Percentiles rank a stretch among this genome's conserved stretches.
Evolutionary conservation across 257 asterid genomes (phyloP).

Genomic region (Nicotiana tomentosiformis): DNA sequence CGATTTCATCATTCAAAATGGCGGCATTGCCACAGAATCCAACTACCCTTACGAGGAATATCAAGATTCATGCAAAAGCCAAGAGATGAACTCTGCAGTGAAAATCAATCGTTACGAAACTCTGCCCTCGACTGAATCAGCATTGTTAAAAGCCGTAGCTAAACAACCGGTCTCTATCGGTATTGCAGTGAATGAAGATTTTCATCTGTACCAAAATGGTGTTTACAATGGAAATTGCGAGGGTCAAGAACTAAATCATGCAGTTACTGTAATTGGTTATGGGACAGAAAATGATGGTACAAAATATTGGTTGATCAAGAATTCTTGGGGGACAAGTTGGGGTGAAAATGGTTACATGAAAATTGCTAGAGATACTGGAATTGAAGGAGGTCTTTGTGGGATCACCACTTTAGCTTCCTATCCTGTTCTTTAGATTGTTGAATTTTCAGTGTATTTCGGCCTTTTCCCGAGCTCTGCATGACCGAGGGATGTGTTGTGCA

Average conservation of each 20-base stretch:
- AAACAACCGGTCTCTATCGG: background rate
- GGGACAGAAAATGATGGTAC: background rate
- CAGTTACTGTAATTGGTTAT: slow-evolving; percentile 14
- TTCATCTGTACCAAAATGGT: background rate
- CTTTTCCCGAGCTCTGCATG: too few relatives aligned
- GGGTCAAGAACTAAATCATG: background rate
- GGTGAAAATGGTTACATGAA: slow-evolving; percentile 20
- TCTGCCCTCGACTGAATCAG: slow-evolving; percentile 2
- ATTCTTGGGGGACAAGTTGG: slow-evolving; percentile 10
- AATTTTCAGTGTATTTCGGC: too few relatives aligned
- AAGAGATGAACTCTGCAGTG: background rate
- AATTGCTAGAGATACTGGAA: slow-evolving; percentile 7
- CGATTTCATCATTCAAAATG: slow-evolving; percentile 10
- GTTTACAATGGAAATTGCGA: slow-evolving; percentile 8
- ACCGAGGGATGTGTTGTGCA: too few relatives aligned
- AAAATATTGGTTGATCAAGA: slow-evolving; percentile 13
- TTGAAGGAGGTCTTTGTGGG: slow-evolving; percentile 11
- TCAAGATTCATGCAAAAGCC: slow-evolving; percentile 14
- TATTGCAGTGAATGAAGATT: background rate
- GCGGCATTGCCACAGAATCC: slow-evolving; percentile 7
- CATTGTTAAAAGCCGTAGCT: background rate
- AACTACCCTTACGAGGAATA: slow-evolving; percentile 13
- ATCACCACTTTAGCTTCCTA: slow-evolving; percentile 9
- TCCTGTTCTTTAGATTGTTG: slow-evolving; percentile 7
- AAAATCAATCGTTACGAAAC: slow-evolving; percentile 10